phyloP scores from a whole-genome alignment of 1,284 basidiomycete genomes.

The Xerocomus nothofagi region DNA sequence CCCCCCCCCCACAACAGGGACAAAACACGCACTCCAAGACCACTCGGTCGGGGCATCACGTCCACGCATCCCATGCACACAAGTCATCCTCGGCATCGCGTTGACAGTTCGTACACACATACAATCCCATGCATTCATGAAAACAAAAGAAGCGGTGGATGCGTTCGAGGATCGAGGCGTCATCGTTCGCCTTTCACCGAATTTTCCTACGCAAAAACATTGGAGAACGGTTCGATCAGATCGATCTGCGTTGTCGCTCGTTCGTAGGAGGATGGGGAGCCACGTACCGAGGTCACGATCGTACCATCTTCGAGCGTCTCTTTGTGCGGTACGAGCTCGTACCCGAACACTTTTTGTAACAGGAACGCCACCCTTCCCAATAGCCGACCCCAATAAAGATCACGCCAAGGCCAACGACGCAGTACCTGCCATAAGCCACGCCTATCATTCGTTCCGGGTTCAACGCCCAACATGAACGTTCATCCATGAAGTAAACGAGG shows the following conservation, averaged over 20 bases:
- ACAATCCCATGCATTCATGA: neutral
- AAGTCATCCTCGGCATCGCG: neutral
- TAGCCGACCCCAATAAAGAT: slow-evolving; percentile 49
- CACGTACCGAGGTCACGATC: no score
- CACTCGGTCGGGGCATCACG: neutral
- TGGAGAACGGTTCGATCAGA: no score
- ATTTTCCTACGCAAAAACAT: no score
- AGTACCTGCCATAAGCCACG: slow-evolving; percentile 40
- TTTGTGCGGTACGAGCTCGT: no score
- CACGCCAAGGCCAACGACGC: slow-evolving; percentile 54
- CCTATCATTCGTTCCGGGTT: neutral
- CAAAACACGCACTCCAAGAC: neutral
- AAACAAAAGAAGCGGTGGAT: neutral
- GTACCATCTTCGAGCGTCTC: no score
- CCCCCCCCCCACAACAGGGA: no score
- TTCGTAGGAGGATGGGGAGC: no score
- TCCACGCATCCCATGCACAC: neutral
- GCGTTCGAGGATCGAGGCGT: neutral
- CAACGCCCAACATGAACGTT: neutral
- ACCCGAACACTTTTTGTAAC: no score
- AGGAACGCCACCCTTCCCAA: slow-evolving; percentile 60
- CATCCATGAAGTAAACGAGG: neutral
- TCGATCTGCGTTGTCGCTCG: no score
- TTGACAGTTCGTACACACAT: neutral
- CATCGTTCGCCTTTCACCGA: no score